Evolutionary conservation across 2,329 filamentous ascomycete species (phyloP), one percentile per base, ranked within the genome.

Genomic region (Penicillium sp.): DNA sequence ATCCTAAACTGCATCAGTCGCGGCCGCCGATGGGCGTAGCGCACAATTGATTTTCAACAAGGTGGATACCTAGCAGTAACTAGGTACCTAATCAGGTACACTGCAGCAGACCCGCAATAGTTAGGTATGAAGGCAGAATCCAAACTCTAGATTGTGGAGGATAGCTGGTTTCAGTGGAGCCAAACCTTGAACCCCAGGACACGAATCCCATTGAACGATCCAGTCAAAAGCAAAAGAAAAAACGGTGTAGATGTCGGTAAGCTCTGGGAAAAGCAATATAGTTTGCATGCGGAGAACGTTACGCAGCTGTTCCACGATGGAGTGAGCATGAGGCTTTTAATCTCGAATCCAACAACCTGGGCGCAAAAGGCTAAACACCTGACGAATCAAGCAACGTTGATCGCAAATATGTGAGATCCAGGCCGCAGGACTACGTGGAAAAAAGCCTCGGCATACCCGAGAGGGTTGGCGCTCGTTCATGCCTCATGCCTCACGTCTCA

Each of bases 401-500:
- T 29, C 27, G 27, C n/a, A 19, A 26, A 29, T 29, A 27, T 13
- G 9, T 29, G 27, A 47, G 44, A 47, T 29, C 45, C 19, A 29
- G 45, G 29, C 48, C 13, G 47, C 29, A 33, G 19, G 14, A 35
- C 14, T 24, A 14, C 47, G 47, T 35, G 47, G 29, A 3, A 39
- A n/a, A 39, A 22, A 3, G 24, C 19, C 46, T 48, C 46, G 48
- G 27, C 48, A 35, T 29, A 43, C 53, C 59, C 43, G 55, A 33
- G 31, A 33, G 31, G 56, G 55, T 60, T 61, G 41, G 45, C 52
- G 53, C 51, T 55, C 33, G 39, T 53, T 29, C 35, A 39, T 39
- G 35, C 48, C 53, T 53, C 44, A 41, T 41, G 39, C 39, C 39
- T 41, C 39, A 57, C 53, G 52, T 61, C 47, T 60, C 51, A 63